A percentile compares a stretch with the other conserved stretches of the same genome.
Evolutionary conservation across 2,329 filamentous ascomycete genomes (phyloP).

Genomic region (Aspergillus piperis): DNA sequence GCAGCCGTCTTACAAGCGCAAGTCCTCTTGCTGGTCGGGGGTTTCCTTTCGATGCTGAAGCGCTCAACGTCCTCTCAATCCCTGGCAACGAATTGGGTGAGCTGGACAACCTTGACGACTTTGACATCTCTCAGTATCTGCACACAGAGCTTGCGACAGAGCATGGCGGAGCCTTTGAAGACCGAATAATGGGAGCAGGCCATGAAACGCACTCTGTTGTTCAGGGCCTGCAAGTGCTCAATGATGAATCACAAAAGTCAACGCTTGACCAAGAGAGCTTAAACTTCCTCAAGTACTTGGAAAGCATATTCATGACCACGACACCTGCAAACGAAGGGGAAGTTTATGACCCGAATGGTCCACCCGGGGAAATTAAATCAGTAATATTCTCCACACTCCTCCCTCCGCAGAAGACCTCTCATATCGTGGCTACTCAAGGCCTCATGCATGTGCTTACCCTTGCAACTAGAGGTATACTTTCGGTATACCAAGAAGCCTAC

Average conservation of each 20-base stretch:
- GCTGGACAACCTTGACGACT: slow-evolving; percentile 24
- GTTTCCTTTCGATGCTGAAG: slow-evolving; percentile 31
- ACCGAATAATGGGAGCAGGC: slow-evolving; percentile 14
- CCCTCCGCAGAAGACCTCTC: slow-evolving; percentile 55
- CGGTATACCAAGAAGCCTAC: slow-evolving; percentile 61
- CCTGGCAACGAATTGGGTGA: slow-evolving; percentile 26
- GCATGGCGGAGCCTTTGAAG: slow-evolving; percentile 4
- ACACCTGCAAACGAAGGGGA: slow-evolving; percentile 18
- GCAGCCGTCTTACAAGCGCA: slow-evolving; percentile 58
- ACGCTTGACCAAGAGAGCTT: slow-evolving; percentile 60
- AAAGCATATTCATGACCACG: slow-evolving; percentile 46
- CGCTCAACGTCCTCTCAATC: slow-evolving; percentile 25
- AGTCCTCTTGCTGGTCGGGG: slow-evolving; percentile 63
- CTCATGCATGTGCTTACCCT: slow-evolving; percentile 73
- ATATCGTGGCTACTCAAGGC: slow-evolving; percentile 69
- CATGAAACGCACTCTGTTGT: slow-evolving; percentile 33
- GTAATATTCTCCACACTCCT: slow-evolving; percentile 72
- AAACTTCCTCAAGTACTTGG: slow-evolving; percentile 65
- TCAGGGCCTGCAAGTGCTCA: slow-evolving; percentile 14
- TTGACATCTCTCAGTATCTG: slow-evolving; percentile 36
- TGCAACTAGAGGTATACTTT: slow-evolving; percentile 65
- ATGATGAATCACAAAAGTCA: slow-evolving; percentile 50
- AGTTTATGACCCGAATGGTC: slow-evolving; percentile 10
- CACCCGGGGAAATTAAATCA: slow-evolving; percentile 2
- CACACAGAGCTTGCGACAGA: slow-evolving; percentile 33